Conservation (phyloP, 139 green algal genomes). For the Ettlia oleoabundans region DNA sequence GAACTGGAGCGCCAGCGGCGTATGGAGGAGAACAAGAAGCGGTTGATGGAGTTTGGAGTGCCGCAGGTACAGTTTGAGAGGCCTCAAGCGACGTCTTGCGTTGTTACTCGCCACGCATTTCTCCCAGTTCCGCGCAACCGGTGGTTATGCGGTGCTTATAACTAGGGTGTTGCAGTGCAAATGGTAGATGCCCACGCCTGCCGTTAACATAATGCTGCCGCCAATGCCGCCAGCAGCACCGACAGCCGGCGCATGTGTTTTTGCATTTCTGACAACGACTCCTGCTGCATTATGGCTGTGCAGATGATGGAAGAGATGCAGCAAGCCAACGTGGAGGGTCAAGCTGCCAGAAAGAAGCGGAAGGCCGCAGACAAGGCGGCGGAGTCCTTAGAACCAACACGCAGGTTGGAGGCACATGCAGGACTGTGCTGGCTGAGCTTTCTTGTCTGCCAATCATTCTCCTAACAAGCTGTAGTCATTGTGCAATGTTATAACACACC, state of each 20-base stretch:
- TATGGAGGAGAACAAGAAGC: conserved; percentile 34
- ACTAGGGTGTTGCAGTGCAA: neutral
- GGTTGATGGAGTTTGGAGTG: conserved; percentile 37
- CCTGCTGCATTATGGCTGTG: too few species aligned
- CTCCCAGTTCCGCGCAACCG: neutral
- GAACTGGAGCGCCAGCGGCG: conserved; percentile 31
- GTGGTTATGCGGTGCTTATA: neutral
- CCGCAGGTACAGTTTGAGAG: neutral
- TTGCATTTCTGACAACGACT: neutral
- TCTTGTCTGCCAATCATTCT: too few species aligned
- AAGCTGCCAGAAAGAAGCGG: neutral
- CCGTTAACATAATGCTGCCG: neutral
- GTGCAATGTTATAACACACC: too few species aligned
- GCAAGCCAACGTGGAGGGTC: neutral
- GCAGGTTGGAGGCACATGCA: neutral
- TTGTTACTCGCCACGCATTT: neutral
- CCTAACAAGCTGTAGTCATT: too few species aligned
- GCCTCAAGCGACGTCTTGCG: neutral
- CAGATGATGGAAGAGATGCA: conserved; percentile 37
- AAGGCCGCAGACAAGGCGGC: neutral
- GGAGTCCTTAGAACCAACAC: neutral
- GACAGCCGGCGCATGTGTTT: neutral
- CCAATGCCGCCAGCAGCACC: neutral
- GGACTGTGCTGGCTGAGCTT: neutral
- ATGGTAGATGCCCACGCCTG: too few species aligned